Evolutionary conservation across 2,329 filamentous ascomycete genomes (phyloP), one percentile per base, ranked within the genome.

Genomic region (Cordyceps cicadae): DNA sequence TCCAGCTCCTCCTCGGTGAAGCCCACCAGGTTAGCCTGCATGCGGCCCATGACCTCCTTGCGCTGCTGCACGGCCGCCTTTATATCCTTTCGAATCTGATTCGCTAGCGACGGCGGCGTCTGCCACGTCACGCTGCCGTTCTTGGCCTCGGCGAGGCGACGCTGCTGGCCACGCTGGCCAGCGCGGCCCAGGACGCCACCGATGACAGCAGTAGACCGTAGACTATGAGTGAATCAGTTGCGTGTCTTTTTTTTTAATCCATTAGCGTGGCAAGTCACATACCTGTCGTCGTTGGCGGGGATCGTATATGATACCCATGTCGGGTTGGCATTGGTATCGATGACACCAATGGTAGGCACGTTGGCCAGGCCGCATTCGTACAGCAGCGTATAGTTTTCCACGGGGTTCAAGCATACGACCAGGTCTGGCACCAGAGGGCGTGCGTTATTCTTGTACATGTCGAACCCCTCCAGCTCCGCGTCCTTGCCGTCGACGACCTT

Each of bases 291-390:
- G 73, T 99, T 99, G 55, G 91, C 91, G 2, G 94, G 94, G 67
- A 99, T 97, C 15, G 90, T 89, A 71, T 99, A 99, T 4, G 94
- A 97, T 55, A 97, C 92, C 85, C 90, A 93, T 0, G 90, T 90
- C 0, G 94, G 90, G 74, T 97, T 89, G 2, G 87, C 87, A 73
- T 99, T 89, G 1, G 94, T 97, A 74, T 99, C 94, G 66, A 97
- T 88, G 62, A 99, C 81, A 52, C 93, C 94, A 69, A 99, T 94
- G 0, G 94, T 97, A 1, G 94, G 94, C 61, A 99, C 89, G 69
- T 88, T 90, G 71, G 90, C 88, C 62, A 92, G 72, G 0, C 88
- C 90, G 72, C 94, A 97, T 79, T 99, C 94, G 74, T 94, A 91
- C 69, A 99, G 79, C 72, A 97, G 72, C 7, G 92, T 86, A 70